A percentile compares a stretch with the other conserved stretches of the same genome.
Evolutionary conservation across 192 early-diverging fungal genomes (phyloP).

Genomic region (Mortierella hygrophila): DNA sequence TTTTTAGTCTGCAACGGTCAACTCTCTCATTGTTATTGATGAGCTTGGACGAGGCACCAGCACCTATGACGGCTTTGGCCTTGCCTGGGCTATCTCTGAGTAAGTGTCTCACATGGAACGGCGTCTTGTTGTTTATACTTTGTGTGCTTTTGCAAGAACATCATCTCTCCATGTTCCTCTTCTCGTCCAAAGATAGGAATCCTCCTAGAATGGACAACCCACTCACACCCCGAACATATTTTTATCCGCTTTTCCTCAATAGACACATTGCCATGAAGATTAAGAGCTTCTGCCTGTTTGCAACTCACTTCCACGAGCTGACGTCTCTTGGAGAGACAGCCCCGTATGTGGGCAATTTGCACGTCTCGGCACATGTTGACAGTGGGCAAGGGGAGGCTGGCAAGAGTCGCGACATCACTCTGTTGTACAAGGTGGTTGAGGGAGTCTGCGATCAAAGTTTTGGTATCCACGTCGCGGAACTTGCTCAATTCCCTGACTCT

Average conservation of each 20-base stretch:
- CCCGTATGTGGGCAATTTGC: constrained; percentile 85
- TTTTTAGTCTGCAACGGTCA: constrained; percentile 75
- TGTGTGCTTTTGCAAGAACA: background rate
- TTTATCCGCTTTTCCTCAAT: constrained; percentile 13
- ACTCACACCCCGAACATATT: background rate
- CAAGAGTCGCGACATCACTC: constrained; percentile 74
- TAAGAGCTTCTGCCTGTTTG: constrained; percentile 86
- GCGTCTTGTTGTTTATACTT: background rate
- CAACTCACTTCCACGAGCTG: constrained; percentile 99
- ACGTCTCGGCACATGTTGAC: constrained; percentile 83
- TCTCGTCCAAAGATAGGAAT: background rate
- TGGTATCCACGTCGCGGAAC: constrained; percentile 97
- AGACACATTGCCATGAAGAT: constrained; percentile 80
- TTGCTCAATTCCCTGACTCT: constrained; percentile 90
- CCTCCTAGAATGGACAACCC: background rate
- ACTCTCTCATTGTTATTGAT: constrained; percentile 95
- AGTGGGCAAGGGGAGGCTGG: constrained; percentile 12
- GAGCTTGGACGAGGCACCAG: constrained; percentile 98
- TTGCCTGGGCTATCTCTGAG: constrained; percentile 98
- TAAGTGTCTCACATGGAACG: constrained; percentile 55
- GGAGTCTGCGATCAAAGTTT: constrained; percentile 97
- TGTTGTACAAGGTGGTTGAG: constrained; percentile 92
- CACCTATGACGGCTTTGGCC: constrained; percentile 96
- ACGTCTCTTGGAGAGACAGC: constrained; percentile 83
- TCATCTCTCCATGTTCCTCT: background rate